Evolutionary conservation across 331 rosid genomes (phyloP).

Genomic region (Telfairia occidentalis): DNA sequence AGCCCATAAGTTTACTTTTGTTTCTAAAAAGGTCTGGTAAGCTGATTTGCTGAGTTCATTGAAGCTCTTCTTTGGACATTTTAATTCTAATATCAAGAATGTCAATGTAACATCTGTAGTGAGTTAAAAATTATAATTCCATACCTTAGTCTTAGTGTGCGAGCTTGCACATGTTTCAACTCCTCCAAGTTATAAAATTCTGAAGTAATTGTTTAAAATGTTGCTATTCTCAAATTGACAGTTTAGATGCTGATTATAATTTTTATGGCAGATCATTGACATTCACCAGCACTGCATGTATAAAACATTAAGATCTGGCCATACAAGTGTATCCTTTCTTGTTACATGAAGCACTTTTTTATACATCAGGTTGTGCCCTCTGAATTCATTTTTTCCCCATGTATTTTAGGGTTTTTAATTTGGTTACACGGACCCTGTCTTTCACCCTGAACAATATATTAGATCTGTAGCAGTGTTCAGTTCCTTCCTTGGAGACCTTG

Average conservation of each 20-base stretch:
- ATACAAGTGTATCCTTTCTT: slow-evolving; percentile 77
- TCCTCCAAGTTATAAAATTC: background rate
- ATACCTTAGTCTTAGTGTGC: background rate
- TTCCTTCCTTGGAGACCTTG: slow-evolving; percentile 98
- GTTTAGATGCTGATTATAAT: slow-evolving; percentile 22
- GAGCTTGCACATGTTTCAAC: background rate
- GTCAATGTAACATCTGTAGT: background rate
- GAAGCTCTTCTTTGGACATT: background rate
- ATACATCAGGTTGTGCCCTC: slow-evolving; percentile 4
- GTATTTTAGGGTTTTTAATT: background rate
- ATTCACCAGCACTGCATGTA: slow-evolving; percentile 64
- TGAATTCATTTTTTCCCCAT: background rate
- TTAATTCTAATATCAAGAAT: background rate
- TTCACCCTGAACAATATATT: slow-evolving; percentile 35
- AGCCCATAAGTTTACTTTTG: background rate
- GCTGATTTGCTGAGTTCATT: background rate
- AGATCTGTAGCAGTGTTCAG: slow-evolving; percentile 84
- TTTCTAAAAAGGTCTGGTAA: background rate
- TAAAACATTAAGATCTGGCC: slow-evolving; percentile 84
- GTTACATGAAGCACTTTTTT: background rate
- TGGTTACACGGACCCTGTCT: background rate
- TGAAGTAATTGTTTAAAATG: background rate
- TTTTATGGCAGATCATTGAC: slow-evolving; percentile 78
- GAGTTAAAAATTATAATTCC: background rate
- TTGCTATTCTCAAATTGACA: background rate